Conservation (phyloP, 345 rosid species). For the Nasturtium officinale region DNA sequence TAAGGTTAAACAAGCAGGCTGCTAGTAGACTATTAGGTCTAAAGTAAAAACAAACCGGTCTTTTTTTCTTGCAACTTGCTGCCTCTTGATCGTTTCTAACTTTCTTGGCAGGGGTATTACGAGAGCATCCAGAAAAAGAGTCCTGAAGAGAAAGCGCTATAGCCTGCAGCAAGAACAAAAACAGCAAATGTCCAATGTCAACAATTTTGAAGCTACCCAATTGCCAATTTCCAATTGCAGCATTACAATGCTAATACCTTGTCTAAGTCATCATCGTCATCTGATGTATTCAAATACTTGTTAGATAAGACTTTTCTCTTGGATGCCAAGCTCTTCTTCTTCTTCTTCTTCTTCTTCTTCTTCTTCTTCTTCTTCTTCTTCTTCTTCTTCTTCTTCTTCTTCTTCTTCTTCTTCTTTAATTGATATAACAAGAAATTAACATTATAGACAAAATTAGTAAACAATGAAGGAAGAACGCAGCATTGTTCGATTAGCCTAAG, state of each 20-base stretch:
- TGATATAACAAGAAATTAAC: slow-evolving; percentile 8
- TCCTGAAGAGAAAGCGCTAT: slow-evolving; percentile 72
- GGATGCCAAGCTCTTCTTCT: slow-evolving; percentile 46
- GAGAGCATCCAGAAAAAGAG: slow-evolving; percentile 38
- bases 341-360: slow-evolving; percentile 31
- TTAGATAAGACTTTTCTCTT: slow-evolving; percentile 45
- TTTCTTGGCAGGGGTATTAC: slow-evolving; percentile 35
- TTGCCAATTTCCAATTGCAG: background rate
- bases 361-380: slow-evolving; percentile 40
- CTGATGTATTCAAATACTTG: slow-evolving; percentile 41
- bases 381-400: slow-evolving; percentile 42
- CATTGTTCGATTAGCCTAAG: background rate
- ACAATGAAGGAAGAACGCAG: background rate
- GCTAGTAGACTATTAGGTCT: background rate
- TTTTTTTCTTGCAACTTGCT: slow-evolving; percentile 50
- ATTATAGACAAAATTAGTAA: background rate
- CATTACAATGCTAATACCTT: slow-evolving; percentile 45
- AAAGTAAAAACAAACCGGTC: slow-evolving; percentile 44
- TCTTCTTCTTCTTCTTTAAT: slow-evolving; percentile 42
- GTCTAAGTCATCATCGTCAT: slow-evolving; percentile 52
- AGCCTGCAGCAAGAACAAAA: slow-evolving; percentile 51
- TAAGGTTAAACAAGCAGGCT: background rate
- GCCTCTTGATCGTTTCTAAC: slow-evolving; percentile 44
- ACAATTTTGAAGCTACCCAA: background rate
- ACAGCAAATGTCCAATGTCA: background rate